A percentile compares a stretch with the other conserved stretches of the same genome.
Conservation (phyloP, 1,284 basidiomycete species). For the Boletellus dicymbophilus region DNA sequence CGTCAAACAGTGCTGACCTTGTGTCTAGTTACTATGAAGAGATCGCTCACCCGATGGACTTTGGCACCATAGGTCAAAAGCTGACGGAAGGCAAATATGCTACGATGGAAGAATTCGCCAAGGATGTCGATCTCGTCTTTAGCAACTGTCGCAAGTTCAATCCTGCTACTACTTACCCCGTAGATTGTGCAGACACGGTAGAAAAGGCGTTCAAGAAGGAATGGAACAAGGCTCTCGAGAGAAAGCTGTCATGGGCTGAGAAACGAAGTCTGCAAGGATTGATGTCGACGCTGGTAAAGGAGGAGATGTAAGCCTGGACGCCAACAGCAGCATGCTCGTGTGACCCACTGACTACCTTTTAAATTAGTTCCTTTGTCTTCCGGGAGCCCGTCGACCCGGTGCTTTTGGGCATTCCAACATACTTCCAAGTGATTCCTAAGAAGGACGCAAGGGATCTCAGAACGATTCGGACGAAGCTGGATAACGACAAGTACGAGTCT, state of each 20-base stretch:
- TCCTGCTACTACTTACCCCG: conserved; percentile 76
- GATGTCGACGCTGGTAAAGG: conserved; percentile 72
- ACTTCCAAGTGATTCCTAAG: conserved; percentile 78
- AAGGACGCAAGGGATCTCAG: conserved; percentile 89
- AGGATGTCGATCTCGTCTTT: conserved; percentile 86
- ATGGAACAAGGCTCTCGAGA: conserved; percentile 81
- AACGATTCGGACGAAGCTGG: conserved; percentile 82
- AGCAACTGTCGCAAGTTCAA: conserved; percentile 92
- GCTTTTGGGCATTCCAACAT: conserved; percentile 76
- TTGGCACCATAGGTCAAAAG: conserved; percentile 81
- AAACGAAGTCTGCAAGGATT: conserved; percentile 79
- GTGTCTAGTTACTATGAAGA: conserved; percentile 84
- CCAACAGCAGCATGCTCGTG: not conserved
- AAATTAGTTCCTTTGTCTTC: conserved; percentile 71
- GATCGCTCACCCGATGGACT: conserved; percentile 94
- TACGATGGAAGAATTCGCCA: conserved; percentile 81
- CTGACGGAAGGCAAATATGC: conserved; percentile 68
- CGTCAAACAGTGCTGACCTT: not conserved
- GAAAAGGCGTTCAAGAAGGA: conserved; percentile 83
- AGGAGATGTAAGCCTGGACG: conserved; percentile 61
- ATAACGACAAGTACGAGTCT: conserved; percentile 80
- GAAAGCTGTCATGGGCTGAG: conserved; percentile 77
- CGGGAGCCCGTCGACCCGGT: conserved; percentile 86
- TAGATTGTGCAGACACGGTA: conserved; percentile 69
- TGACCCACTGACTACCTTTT: conserved; percentile 6